Conservation (phyloP, 164 flowering plant species). For the Dillenia suffruticosa region DNA sequence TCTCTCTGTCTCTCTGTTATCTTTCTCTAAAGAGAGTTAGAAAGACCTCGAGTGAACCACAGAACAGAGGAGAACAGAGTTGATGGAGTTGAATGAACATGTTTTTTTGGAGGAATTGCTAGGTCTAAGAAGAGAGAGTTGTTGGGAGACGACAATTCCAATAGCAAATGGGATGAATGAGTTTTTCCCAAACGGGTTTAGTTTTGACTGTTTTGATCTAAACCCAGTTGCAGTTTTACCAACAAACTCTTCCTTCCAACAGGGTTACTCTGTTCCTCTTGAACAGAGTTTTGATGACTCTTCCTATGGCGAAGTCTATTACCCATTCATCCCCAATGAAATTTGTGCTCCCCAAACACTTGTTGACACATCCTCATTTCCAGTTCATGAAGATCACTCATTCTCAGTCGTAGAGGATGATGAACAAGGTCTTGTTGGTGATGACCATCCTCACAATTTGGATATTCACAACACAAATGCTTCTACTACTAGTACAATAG, state of each 20-base stretch:
- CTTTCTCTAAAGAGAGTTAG: conserved; percentile 1
- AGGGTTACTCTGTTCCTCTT: conserved; percentile 4
- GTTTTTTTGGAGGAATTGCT: conserved; percentile 42
- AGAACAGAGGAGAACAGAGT: no score
- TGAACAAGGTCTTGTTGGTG: conserved; percentile 12
- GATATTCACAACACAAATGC: conserved; percentile 8
- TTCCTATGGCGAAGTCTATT: conserved; percentile 16
- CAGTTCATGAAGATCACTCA: conserved; percentile 19
- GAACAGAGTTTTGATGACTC: conserved; percentile 5
- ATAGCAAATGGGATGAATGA: conserved; percentile 21
- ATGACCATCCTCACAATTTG: conserved; percentile 13
- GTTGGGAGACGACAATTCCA: conserved; percentile 26
- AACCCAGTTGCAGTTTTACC: conserved; percentile 17
- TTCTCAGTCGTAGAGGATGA: conserved; percentile 21
- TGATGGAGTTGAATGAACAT: conserved; percentile 46
- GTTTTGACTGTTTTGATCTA: conserved; percentile 15
- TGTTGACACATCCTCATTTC: conserved; percentile 16
- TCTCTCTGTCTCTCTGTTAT: not conserved
- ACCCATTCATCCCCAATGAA: conserved; percentile 16
- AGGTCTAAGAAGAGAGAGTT: conserved; percentile 32
- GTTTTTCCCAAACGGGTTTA: conserved; percentile 20
- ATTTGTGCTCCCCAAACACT: conserved; percentile 17
- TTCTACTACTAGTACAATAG: no score
- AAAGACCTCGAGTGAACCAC: not conserved
- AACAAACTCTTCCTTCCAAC: conserved; percentile 12